Conservation (phyloP, 2,329 filamentous ascomycete genomes). For the Biscogniauxia mediterranea region DNA sequence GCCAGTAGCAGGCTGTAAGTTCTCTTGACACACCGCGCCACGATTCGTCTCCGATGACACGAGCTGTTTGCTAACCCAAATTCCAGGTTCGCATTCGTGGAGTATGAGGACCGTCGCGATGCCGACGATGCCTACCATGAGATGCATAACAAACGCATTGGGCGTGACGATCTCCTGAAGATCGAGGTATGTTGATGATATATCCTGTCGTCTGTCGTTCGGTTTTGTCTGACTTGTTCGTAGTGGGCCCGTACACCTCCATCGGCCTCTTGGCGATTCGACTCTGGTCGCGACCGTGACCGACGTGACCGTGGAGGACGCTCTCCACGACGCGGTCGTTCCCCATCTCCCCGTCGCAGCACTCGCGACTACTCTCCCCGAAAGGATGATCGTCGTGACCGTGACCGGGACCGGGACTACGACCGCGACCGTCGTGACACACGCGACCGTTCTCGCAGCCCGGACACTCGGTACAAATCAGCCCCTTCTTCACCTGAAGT, state of each 20-base stretch:
- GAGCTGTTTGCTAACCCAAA: slow-evolving; percentile 12
- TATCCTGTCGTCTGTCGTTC: not conserved
- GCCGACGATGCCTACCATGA: slow-evolving; percentile 99
- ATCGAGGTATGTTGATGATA: slow-evolving; percentile 73
- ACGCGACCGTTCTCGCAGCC: slow-evolving; percentile 70
- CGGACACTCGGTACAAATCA: slow-evolving; percentile 44
- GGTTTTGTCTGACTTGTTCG: slow-evolving; percentile 13
- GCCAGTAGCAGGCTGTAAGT: slow-evolving; percentile 94
- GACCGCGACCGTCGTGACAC: slow-evolving; percentile 53
- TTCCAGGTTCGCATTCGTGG: slow-evolving; percentile 88
- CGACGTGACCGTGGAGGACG: slow-evolving; percentile 49
- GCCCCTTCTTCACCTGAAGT: slow-evolving; percentile 6
- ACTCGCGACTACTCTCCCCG: slow-evolving; percentile 80
- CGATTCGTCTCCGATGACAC: not conserved
- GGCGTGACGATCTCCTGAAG: slow-evolving; percentile 91
- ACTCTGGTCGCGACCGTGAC: slow-evolving; percentile 70
- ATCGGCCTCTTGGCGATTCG: slow-evolving; percentile 97
- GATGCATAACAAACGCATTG: slow-evolving; percentile 99
- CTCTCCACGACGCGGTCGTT: slow-evolving; percentile 67
- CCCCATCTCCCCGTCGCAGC: slow-evolving; percentile 74
- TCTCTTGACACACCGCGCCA: not conserved
- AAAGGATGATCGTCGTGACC: slow-evolving; percentile 82
- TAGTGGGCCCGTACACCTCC: slow-evolving; percentile 98
- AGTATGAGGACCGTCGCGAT: slow-evolving; percentile 97
- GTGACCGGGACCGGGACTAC: slow-evolving; percentile 61